Conservation (phyloP, 2,329 filamentous ascomycete species). For the Exophiala lecanii-corni region DNA sequence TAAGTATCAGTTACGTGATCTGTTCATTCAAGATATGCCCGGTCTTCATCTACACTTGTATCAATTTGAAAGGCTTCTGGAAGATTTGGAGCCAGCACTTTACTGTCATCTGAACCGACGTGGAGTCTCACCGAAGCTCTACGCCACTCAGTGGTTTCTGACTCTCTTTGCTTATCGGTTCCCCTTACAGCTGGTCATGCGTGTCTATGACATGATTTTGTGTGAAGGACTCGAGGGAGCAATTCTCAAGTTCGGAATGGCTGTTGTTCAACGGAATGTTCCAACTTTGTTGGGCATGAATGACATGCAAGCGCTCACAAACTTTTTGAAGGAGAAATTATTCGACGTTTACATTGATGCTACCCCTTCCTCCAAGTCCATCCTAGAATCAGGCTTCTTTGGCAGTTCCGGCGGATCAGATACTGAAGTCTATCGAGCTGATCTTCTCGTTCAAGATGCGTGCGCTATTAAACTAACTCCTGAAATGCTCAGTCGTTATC, state of each 20-base stretch:
- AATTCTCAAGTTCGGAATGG: constrained; percentile 89
- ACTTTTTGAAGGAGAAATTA: constrained; percentile 84
- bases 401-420: constrained; percentile 83
- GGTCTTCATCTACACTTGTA: constrained; percentile 90
- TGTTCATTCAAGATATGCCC: constrained; percentile 95
- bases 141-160: constrained; percentile 98
- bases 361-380: constrained; percentile 82
- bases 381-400: constrained; percentile 96
- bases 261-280: constrained; percentile 93
- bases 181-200: constrained; percentile 88
- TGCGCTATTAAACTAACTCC: constrained; percentile 81
- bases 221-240: constrained; percentile 84
- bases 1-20: constrained; percentile 84
- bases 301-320: constrained; percentile 85
- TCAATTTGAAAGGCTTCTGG: constrained; percentile 88
- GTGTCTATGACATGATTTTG: constrained; percentile 92
- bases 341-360: constrained; percentile 98
- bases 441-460: constrained; percentile 87
- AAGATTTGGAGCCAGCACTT: constrained; percentile 88
- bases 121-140: constrained; percentile 83
- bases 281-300: constrained; percentile 72
- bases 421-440: constrained; percentile 92
- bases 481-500: constrained; percentile 75
- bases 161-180: constrained; percentile 98
- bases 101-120: constrained; percentile 90